Evolutionary conservation across 345 rosid genomes (phyloP).

Genomic region (Hibiscus syriacus): DNA sequence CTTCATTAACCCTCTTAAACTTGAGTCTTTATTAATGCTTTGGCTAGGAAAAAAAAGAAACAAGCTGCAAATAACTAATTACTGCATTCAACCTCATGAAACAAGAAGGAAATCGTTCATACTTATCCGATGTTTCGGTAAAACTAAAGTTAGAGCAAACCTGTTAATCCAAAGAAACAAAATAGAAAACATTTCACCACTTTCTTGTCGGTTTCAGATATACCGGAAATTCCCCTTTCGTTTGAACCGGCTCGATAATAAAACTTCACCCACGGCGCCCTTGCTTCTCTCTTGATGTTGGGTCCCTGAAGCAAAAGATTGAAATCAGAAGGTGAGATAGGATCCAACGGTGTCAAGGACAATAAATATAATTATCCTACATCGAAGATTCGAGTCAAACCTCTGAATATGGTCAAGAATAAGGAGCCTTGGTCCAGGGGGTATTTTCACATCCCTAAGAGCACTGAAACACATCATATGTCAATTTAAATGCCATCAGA

Average conservation of each 20-base stretch:
- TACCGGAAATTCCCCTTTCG: neutral
- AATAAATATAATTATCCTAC: neutral
- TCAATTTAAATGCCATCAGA: neutral
- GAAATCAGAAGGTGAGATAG: neutral
- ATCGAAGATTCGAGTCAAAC: slow-evolving; percentile 24
- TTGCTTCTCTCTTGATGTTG: slow-evolving; percentile 44
- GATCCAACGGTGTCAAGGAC: neutral
- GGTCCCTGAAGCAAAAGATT: slow-evolving; percentile 41
- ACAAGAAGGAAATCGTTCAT: neutral
- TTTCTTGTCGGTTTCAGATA: no score
- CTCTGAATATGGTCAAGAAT: slow-evolving; percentile 81
- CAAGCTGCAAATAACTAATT: neutral
- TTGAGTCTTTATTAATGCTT: no score
- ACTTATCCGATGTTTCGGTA: neutral
- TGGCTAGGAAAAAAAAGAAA: no score
- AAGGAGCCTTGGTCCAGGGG: slow-evolving; percentile 93
- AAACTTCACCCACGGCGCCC: slow-evolving; percentile 28
- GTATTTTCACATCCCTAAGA: slow-evolving; percentile 78
- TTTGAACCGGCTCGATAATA: neutral
- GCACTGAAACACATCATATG: slow-evolving; percentile 47
- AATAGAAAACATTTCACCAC: neutral
- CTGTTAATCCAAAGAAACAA: neutral
- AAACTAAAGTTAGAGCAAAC: neutral
- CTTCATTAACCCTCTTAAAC: no score
- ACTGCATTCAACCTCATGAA: neutral